Conservation (phyloP, 169 alveolate genomes). For the Theileria annulata region DNA sequence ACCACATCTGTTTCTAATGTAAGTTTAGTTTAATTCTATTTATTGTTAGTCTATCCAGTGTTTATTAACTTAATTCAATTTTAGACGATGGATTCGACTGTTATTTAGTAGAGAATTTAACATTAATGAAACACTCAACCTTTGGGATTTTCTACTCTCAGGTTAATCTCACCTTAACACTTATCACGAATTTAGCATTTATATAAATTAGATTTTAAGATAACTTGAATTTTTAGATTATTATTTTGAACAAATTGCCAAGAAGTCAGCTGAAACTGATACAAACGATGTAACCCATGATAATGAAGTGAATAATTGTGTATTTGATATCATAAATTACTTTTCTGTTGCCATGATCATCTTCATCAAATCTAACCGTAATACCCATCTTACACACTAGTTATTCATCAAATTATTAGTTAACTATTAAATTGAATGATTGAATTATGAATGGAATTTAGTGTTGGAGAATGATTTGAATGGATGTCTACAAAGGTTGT, state of each 20-base stretch:
- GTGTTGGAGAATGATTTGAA: slow-evolving; percentile 65
- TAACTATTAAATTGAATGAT: too few species aligned
- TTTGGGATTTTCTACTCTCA: slow-evolving; percentile 72
- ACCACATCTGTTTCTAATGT: slow-evolving; percentile 75
- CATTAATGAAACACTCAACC: slow-evolving; percentile 68
- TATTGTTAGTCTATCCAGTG: too few species aligned
- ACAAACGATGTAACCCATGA: too few species aligned
- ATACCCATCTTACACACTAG: neutral
- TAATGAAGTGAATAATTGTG: neutral
- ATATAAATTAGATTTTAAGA: neutral
- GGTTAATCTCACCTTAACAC: slow-evolving; percentile 12
- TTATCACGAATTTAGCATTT: neutral
- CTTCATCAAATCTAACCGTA: slow-evolving; percentile 46
- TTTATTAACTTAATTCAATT: neutral
- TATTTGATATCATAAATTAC: slow-evolving; percentile 34
- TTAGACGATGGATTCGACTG: slow-evolving; percentile 79
- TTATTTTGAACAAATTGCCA: slow-evolving; percentile 1
- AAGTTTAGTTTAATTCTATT: neutral
- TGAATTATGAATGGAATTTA: neutral
- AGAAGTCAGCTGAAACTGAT: neutral
- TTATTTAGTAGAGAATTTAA: slow-evolving; percentile 79
- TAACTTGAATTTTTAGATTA: slow-evolving; percentile 21
- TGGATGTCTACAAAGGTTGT: slow-evolving; percentile 62
- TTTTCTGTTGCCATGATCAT: slow-evolving; percentile 64
- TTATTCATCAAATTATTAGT: neutral